Base-by-base conservation (phyloP, 2,329 filamentous ascomycete species). In the Trichoderma afroharzianum region DNA sequence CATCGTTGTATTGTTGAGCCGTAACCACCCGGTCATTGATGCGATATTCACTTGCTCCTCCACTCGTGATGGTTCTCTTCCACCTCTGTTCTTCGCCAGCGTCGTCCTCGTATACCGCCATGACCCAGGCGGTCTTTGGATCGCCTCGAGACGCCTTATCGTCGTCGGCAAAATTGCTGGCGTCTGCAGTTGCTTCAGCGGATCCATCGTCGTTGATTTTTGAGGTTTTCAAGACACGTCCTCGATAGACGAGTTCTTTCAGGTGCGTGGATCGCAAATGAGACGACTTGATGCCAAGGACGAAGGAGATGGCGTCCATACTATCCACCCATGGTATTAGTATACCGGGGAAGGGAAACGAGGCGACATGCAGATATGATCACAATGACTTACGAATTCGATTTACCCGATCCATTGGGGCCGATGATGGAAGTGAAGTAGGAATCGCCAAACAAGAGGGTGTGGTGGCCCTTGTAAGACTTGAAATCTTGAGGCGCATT, bases 351-450 rank as follows among this genome's bases (percentile, higher is more conserved):
- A 26, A 32, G 21, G 26, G 36, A 32, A 26, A 61, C 11, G 28
- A 36, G 12, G 18, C 3, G n/a, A 32, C 15, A 39, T 4, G 24
- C 18, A 5, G 9, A 32, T 21, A 32, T 8, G 26, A 30, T 36
- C 58, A 18, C 74, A 70, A 33, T 30, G 74, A 85, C 91, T 80
- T 83, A 95, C 93, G 95, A 97, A 82, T 99, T 99, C 24, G 96
- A 99, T 83, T 99, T 99, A 75, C 96, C 96, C 43, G 96, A 98
- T 85, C 96, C 96, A 95, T 99, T 99, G 80, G 96, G 96, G 6
- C 97, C 96, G 79, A 99, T 98, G 79, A 99, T 98, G 55, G 96
- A 99, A 63, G 96, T 99, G 82, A 99, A 99, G 83, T 98, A 98
- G 2, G 95, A 97, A 84, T 99, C 95, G 79, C 95, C 95, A 78